Evolutionary conservation across 768 basidiomycete species (phyloP).

Genomic region (Termitomyces sp.): DNA sequence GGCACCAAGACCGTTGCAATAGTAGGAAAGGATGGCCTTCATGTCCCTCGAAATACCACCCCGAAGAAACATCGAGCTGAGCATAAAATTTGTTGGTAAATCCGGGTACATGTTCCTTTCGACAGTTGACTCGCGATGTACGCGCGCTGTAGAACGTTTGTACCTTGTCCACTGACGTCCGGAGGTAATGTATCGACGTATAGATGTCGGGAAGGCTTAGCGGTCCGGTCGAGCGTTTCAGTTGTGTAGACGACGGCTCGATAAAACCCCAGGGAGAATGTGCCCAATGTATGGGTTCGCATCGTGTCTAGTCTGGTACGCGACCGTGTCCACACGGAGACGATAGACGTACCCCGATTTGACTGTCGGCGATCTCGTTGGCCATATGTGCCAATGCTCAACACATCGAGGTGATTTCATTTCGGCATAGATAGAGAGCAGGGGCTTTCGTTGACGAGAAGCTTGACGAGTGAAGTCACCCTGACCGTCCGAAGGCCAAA

Average conservation of each 20-base stretch:
- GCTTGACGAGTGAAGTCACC: slow-evolving; percentile 22
- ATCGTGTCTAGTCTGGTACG: slow-evolving; percentile 15
- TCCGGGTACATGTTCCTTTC: no score
- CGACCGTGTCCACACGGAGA: slow-evolving; percentile 18
- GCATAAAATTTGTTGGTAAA: no score
- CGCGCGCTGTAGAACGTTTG: no score
- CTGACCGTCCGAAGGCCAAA: slow-evolving; percentile 22
- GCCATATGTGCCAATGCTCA: slow-evolving; percentile 29
- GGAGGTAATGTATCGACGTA: slow-evolving; percentile 39
- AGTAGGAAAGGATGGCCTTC: no score
- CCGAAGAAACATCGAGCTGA: no score
- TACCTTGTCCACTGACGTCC: no score
- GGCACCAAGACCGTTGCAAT: slow-evolving; percentile 36
- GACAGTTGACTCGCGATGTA: no score
- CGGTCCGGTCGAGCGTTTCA: slow-evolving; percentile 21
- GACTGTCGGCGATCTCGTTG: slow-evolving; percentile 8
- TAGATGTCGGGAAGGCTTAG: slow-evolving; percentile 25
- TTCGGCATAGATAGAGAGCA: slow-evolving; percentile 33
- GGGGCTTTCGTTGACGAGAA: slow-evolving; percentile 23
- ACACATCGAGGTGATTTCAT: slow-evolving; percentile 23
- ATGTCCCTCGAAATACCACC: no score
- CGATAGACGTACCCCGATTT: slow-evolving; percentile 16
- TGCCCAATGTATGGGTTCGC: slow-evolving; percentile 17
- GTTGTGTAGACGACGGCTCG: slow-evolving; percentile 38
- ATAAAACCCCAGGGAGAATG: slow-evolving; percentile 36